phyloP scores from a whole-genome alignment of 164 flowering plant genomes.

The Buxus sempervirens region DNA sequence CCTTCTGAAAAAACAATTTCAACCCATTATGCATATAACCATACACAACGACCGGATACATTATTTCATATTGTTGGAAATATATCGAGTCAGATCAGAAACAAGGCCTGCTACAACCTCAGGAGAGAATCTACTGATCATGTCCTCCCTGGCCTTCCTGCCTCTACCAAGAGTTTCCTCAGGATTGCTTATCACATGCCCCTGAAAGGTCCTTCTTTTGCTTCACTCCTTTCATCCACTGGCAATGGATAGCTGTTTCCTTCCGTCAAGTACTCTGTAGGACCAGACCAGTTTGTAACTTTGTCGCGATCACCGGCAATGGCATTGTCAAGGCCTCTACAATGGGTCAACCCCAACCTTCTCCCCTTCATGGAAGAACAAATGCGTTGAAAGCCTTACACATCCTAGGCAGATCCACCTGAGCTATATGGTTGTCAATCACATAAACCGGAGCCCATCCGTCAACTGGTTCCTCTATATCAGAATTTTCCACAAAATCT shows the following conservation, averaged over 20 bases:
- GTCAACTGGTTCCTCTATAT: background rate
- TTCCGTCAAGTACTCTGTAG: too few relatives aligned
- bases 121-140: too few relatives aligned
- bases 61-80: too few relatives aligned
- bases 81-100: too few relatives aligned
- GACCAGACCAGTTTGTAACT: constrained; percentile 75
- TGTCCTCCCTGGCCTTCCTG: too few relatives aligned
- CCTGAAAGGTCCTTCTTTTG: constrained; percentile 64
- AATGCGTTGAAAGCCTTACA: constrained; percentile 46
- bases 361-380: too few relatives aligned
- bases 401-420: constrained; percentile 36
- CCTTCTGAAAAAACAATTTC: too few relatives aligned
- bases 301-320: constrained; percentile 68
- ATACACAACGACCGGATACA: too few relatives aligned
- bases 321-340: too few relatives aligned
- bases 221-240: constrained; percentile 60
- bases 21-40: too few relatives aligned
- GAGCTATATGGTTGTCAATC: constrained; percentile 23
- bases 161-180: too few relatives aligned
- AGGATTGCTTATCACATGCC: constrained; percentile 48
- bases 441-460: constrained; percentile 28
- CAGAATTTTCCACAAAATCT: constrained; percentile 46
- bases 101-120: too few relatives aligned
- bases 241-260: constrained; percentile 48
- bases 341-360: constrained; percentile 24